Evolutionary conservation across 768 basidiomycete genomes (phyloP), one percentile per base, ranked within the genome.

Genomic region (Lactarius psammicola): DNA sequence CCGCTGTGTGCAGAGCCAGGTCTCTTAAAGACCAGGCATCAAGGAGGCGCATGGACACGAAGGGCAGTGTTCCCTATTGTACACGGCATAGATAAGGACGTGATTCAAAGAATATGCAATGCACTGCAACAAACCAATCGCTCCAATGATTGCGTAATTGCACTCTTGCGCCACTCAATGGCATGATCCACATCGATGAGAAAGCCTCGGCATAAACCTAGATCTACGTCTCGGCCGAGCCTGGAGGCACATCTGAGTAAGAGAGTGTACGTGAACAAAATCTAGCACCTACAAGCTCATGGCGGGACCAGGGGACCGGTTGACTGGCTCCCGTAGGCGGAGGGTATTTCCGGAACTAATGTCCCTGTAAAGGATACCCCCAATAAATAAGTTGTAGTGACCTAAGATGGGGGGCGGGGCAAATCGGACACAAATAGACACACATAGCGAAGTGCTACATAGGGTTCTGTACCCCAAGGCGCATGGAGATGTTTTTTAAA

Each of bases 1-100:
- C 11, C 0, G 60, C 53, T 2, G 60, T 62, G 15, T 42, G 60
- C 1, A 62, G 30, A 8, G 23, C 38, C 23, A 4, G 8, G 7
- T 17, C 0, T 38, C 5, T 5, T 38, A 13, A 38, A 1, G 0
- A 2, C 53, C 17, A 28, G 17, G 23, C 54, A 0, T 0, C 0
- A 13, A 44, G 7, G 33, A 56, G 30, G 18, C 23, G 42, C 0
- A 18, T 0, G 2, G 62, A 63, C 40, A 56, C 6, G 23, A 63
- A 63, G 5, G 40, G 55, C 2, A 56, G 9, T 1, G 62, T 56
- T 9, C 62, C 62, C 62, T 63, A 18, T 23, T 33, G 23, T 4
- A n/a, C 9, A 23, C 11, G 3, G 7, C 31, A n/a, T 42, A 15
- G 23, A 18, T 15, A 8, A 15, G 28, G 10, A n/a, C 11, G 26